Base-by-base conservation (phyloP, 139 green algal genomes). In the Chlamydomonas incerta region DNA sequence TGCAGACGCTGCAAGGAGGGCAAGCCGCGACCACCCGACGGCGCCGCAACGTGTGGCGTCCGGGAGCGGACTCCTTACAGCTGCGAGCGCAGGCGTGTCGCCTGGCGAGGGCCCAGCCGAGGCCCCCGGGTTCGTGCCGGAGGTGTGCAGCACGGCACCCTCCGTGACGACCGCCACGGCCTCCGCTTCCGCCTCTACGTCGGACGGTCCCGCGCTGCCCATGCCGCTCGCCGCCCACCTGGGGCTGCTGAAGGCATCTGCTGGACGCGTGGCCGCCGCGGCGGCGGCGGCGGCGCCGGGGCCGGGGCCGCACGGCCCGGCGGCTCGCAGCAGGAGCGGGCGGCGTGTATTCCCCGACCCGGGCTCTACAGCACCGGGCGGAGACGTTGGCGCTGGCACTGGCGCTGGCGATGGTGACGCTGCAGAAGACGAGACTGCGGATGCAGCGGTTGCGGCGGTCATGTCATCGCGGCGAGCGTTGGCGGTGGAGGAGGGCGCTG, bases 341-440 rank as follows among this genome's bases (percentile, higher is more conserved):
- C 63, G 63, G 3, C 63, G 77, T 0, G 41, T 83, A 20, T 83
- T 83, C 47, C 77, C 77, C 11, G 77, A 83, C 77, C 77, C 77
- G 9, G 21, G 63, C 23, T 63, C 71, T 29, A 3, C 75, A 18
- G 23, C 55, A 13, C 3, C 57, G 57, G 57, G 71, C 74, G 28
- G 6, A 5, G 26, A 34, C 28, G 62, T 17, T 6, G 62, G 26
- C 29, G 63, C 23, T n/a, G 60, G 24, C 2, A 21, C 26, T n/a
- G 24, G 1, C 3, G 60, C 24, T 1, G 60, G 24, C 4, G 60
- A 66, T n/a, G 60, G 24, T 9, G 60, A 3, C 24, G 24, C 24
- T 15, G 21, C 60, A n/a, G 60, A 2, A 2, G 23, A 24, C 9
- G 55, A 2, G 24, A 8, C 60, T 1, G 60, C 60, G 23, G 24